These are phyloP conservation scores for Lumnitzera racemosa DNA, from an alignment of 345 rosid species.

Conservation along the genomic window DNA sequence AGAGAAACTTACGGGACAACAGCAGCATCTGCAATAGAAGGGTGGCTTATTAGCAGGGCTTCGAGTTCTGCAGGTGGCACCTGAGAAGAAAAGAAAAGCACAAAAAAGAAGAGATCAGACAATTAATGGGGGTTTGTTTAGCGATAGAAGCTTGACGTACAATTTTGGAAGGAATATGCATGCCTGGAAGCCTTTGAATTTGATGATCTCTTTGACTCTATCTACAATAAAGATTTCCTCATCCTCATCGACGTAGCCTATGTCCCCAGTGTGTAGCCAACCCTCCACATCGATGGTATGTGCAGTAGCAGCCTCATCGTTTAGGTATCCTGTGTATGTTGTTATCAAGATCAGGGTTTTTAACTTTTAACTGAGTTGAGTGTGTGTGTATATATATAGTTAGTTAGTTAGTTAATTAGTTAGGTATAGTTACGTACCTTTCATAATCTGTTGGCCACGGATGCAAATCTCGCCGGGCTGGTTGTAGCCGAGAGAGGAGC, in stretches of 20 bases:
- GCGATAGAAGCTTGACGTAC: not conserved
- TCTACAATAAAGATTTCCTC: constrained; percentile 81
- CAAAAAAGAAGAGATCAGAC: no score
- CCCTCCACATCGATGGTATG: constrained; percentile 69
- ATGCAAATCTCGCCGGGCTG: constrained; percentile 93
- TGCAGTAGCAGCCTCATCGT: constrained; percentile 59
- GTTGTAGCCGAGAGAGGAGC: constrained; percentile 53
- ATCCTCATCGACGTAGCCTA: constrained; percentile 79
- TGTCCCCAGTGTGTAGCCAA: constrained; percentile 93
- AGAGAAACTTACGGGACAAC: constrained; percentile 67
- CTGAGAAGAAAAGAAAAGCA: constrained; percentile 11
- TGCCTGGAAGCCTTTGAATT: constrained; percentile 90
- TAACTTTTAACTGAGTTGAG: no score
- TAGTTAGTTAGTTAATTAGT: no score
- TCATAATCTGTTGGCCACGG: constrained; percentile 86
- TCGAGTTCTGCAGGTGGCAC: constrained; percentile 98
- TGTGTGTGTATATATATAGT: no score
- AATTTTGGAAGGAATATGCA: not conserved
- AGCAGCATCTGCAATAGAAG: constrained; percentile 76
- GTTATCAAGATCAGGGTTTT: no score
- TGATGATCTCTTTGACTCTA: constrained; percentile 81
- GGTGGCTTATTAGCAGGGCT: constrained; percentile 57
- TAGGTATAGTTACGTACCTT: constrained; percentile 25
- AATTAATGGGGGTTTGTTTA: no score
- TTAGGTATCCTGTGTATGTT: constrained; percentile 45